Evolutionary conservation across 2,329 filamentous ascomycete species (phyloP).

Genomic region (Ophiobolus disseminans): DNA sequence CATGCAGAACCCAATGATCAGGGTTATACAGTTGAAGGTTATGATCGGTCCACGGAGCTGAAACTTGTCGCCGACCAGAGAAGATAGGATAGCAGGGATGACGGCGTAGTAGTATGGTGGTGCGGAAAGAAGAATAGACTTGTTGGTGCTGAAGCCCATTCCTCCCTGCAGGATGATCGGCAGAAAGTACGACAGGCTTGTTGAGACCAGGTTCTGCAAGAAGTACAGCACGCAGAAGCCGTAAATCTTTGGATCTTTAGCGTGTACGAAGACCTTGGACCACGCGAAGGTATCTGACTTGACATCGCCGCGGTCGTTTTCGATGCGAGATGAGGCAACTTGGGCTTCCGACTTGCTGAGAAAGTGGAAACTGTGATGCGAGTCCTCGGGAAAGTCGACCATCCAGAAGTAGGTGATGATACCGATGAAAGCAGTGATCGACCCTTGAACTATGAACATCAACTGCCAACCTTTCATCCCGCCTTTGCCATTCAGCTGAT

Average conservation of each 20-base stretch:
- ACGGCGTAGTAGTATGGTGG: slow-evolving; percentile 73
- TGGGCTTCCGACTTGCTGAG: slow-evolving; percentile 62
- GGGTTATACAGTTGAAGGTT: slow-evolving; percentile 67
- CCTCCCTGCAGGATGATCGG: slow-evolving; percentile 63
- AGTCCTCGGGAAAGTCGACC: slow-evolving; percentile 71
- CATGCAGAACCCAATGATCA: slow-evolving; percentile 71
- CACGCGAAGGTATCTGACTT: slow-evolving; percentile 63
- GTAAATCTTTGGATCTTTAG: slow-evolving; percentile 67
- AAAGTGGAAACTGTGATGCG: slow-evolving; percentile 64
- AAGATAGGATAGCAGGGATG: slow-evolving; percentile 68
- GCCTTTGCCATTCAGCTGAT: slow-evolving; percentile 64
- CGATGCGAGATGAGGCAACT: slow-evolving; percentile 65
- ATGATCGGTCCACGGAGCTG: slow-evolving; percentile 69
- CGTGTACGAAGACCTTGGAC: slow-evolving; percentile 63
- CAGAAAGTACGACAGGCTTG: slow-evolving; percentile 69
- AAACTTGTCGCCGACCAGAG: slow-evolving; percentile 66
- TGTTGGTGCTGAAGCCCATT: slow-evolving; percentile 54
- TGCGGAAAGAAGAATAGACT: slow-evolving; percentile 66
- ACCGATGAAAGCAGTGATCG: slow-evolving; percentile 65
- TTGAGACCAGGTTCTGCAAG: slow-evolving; percentile 71
- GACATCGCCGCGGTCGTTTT: slow-evolving; percentile 67
- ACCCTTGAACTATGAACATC: slow-evolving; percentile 73
- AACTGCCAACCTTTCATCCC: slow-evolving; percentile 70
- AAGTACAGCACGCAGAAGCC: slow-evolving; percentile 71
- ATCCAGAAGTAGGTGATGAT: slow-evolving; percentile 73